Conservation (phyloP, 1,284 basidiomycete species). For the Stygiomarasmius scandens region DNA sequence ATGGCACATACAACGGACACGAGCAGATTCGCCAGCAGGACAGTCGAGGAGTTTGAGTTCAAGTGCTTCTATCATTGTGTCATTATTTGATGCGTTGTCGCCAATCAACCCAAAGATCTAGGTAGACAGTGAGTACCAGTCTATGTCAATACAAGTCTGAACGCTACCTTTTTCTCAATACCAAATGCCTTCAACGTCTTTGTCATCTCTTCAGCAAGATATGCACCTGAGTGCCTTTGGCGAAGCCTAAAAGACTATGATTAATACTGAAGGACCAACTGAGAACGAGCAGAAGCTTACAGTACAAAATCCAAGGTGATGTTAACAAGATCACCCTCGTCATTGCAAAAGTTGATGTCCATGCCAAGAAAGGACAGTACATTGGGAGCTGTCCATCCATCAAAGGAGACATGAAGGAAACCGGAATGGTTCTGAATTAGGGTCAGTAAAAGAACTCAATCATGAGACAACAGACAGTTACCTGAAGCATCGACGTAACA, state of each 20-base stretch:
- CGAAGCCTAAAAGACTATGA: background rate
- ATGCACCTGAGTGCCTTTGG: constrained; percentile 1
- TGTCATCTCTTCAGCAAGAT: background rate
- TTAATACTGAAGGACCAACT: background rate
- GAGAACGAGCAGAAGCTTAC: background rate
- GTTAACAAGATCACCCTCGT: background rate
- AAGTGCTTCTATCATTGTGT: constrained; percentile 6
- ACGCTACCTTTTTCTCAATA: background rate
- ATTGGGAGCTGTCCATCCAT: constrained; percentile 8
- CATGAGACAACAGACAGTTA: too few relatives aligned
- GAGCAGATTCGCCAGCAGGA: constrained; percentile 2
- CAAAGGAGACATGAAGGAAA: background rate
- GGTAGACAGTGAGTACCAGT: too few relatives aligned
- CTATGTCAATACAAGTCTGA: too few relatives aligned
- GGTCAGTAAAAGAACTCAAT: too few relatives aligned
- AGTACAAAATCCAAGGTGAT: constrained; percentile 1
- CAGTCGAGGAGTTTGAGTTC: background rate
- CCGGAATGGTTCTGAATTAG: background rate
- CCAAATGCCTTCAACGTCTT: constrained; percentile 1
- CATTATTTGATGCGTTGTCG: constrained; percentile 15
- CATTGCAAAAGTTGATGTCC: background rate
- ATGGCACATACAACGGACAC: constrained; percentile 18
- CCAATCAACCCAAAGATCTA: constrained; percentile 5
- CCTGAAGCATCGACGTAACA: background rate
- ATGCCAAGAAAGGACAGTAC: constrained; percentile 5